A percentile compares a stretch with the other conserved stretches of the same genome.
Evolutionary conservation across 495 filamentous ascomycete genomes (phyloP).

Genomic region (Margaritispora aquatica): DNA sequence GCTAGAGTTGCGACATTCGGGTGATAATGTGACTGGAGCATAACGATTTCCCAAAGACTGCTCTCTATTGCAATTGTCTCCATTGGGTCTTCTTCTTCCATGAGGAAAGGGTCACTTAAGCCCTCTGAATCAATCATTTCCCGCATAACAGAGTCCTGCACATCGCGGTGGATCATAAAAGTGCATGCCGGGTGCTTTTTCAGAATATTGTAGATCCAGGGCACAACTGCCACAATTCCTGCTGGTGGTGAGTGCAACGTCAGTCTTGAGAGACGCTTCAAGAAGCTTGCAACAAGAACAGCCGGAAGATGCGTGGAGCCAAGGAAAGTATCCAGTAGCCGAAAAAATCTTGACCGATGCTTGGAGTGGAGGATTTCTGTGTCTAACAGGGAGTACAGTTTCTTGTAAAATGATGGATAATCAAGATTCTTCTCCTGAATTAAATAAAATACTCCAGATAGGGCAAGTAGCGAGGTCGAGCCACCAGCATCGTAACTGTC

Average conservation of each 20-base stretch:
- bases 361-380: constrained; percentile 83
- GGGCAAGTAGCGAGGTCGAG: constrained; percentile 74
- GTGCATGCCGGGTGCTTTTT: constrained; percentile 84
- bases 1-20: constrained; percentile 93
- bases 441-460: constrained; percentile 92
- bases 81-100: constrained; percentile 72
- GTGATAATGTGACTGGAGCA: constrained; percentile 88
- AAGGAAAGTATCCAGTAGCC: constrained; percentile 86
- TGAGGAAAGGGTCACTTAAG: constrained; percentile 73
- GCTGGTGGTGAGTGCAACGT: constrained; percentile 78
- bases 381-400: constrained; percentile 88
- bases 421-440: constrained; percentile 91
- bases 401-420: constrained; percentile 90
- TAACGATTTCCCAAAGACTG: constrained; percentile 90
- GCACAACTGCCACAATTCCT: constrained; percentile 81
- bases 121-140: constrained; percentile 56
- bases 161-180: constrained; percentile 87
- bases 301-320: constrained; percentile 90
- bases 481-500: constrained; percentile 86
- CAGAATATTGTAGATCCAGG: constrained; percentile 93
- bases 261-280: constrained; percentile 82
- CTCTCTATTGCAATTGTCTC: constrained; percentile 84
- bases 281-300: constrained; percentile 85
- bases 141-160: constrained; percentile 47
- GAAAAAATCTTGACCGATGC: constrained; percentile 89